Percentiles rank a stretch among this genome's conserved stretches.
These are phyloP conservation scores for Cytospora paraplurivora DNA, from an alignment of 2,329 filamentous ascomycete genomes.

Conservation along the genomic window DNA sequence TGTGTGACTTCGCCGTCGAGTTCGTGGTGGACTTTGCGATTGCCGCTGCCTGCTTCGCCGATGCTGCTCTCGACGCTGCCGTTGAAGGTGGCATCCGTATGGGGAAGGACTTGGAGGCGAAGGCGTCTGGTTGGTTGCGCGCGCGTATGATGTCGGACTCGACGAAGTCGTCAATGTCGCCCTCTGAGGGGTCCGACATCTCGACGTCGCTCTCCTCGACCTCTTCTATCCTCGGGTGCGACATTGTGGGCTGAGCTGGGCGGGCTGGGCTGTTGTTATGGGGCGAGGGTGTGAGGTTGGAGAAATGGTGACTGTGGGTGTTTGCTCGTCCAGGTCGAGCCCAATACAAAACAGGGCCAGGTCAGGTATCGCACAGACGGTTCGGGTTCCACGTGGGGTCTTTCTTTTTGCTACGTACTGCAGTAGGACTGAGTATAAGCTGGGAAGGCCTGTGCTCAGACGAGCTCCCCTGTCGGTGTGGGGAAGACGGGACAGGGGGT, in stretches of 20 bases:
- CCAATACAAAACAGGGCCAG: neutral
- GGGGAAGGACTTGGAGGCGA: neutral
- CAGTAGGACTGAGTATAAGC: neutral
- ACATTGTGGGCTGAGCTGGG: conserved; percentile 59
- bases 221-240: conserved; percentile 88
- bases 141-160: conserved; percentile 59
- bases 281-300: neutral
- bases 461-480: neutral
- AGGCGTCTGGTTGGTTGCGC: conserved; percentile 34
- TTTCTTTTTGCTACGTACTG: conserved; percentile 5
- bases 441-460: neutral
- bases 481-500: neutral
- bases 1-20: conserved; percentile 29
- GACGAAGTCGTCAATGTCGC: conserved; percentile 70
- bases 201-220: conserved; percentile 78
- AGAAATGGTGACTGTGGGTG: neutral
- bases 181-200: conserved; percentile 82
- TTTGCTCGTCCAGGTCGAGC: neutral
- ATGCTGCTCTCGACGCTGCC: conserved; percentile 12
- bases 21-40: conserved; percentile 24
- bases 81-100: conserved; percentile 23
- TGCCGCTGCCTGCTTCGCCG: neutral
- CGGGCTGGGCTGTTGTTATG: no score
- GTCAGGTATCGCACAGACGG: no score
- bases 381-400: conserved; percentile 21